Conservation (phyloP, 225 moss, liverwort and hornwort species). For the Marchantia polymorpha region DNA sequence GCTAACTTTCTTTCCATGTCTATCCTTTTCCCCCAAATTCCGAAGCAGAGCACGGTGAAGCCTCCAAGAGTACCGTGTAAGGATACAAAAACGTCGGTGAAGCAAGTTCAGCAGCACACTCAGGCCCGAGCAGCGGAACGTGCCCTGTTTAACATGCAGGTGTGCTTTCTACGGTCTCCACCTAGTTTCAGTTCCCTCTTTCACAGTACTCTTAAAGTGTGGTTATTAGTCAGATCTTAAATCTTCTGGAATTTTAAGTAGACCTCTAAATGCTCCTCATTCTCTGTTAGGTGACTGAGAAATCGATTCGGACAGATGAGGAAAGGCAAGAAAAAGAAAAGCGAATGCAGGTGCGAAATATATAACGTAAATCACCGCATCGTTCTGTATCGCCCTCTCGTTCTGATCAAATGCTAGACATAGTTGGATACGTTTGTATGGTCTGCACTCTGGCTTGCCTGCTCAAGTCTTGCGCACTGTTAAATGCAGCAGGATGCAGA, state of each 20-base stretch:
- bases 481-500: slow-evolving; percentile 21
- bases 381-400: too few species aligned
- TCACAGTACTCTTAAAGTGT: background rate
- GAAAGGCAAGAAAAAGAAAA: slow-evolving; percentile 22
- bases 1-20: background rate
- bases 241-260: background rate
- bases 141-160: slow-evolving; percentile 16
- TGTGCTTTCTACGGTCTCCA: background rate
- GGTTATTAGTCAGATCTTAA: background rate
- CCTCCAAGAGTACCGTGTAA: slow-evolving; percentile 2
- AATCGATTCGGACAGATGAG: slow-evolving; percentile 10
- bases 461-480: too few species aligned
- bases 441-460: background rate
- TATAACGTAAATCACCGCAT: background rate
- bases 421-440: background rate
- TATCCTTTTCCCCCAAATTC: background rate
- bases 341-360: slow-evolving; percentile 12
- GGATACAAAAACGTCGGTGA: slow-evolving; percentile 1
- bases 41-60: background rate
- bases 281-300: slow-evolving; percentile 5
- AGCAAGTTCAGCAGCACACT: background rate
- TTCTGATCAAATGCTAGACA: background rate
- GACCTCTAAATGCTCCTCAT: background rate
- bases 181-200: background rate
- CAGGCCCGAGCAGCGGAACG: slow-evolving; percentile 21